phyloP scores from a whole-genome alignment of 1,284 basidiomycete genomes.

The Melampsora americana region DNA sequence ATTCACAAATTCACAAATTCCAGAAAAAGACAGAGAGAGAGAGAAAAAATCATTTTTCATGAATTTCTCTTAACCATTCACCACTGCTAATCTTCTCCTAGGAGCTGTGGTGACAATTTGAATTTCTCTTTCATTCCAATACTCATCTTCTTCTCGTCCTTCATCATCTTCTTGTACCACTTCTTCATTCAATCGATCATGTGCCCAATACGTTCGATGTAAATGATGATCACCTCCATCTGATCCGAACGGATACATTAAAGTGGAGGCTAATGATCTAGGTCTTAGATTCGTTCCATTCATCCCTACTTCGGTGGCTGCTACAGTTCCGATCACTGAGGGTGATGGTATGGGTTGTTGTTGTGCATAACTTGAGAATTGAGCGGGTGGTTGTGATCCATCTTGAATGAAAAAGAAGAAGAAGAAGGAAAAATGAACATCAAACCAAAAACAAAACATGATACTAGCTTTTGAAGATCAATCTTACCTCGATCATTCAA shows the following conservation, averaged over 20 bases:
- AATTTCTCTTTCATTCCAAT: constrained; percentile 20
- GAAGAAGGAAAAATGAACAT: too few species aligned
- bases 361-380: neutral
- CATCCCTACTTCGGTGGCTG: too few species aligned
- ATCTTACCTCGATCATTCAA: neutral
- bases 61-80: constrained; percentile 17
- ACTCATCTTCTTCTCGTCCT: neutral
- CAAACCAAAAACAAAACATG: too few species aligned
- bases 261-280: too few species aligned
- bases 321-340: neutral
- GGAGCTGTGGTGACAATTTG: constrained; percentile 37
- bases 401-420: too few species aligned
- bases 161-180: neutral
- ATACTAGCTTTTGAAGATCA: too few species aligned
- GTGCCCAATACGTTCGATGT: neutral
- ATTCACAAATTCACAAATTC: too few species aligned
- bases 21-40: too few species aligned
- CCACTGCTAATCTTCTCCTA: constrained; percentile 24
- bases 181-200: neutral
- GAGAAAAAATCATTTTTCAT: too few species aligned
- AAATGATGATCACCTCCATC: neutral
- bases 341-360: neutral
- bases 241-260: neutral
- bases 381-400: neutral
- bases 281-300: too few species aligned